Evolutionary conservation across 495 filamentous ascomycete genomes (phyloP), one percentile per base, ranked within the genome.

Genomic region (Cudoniella acicularis): DNA sequence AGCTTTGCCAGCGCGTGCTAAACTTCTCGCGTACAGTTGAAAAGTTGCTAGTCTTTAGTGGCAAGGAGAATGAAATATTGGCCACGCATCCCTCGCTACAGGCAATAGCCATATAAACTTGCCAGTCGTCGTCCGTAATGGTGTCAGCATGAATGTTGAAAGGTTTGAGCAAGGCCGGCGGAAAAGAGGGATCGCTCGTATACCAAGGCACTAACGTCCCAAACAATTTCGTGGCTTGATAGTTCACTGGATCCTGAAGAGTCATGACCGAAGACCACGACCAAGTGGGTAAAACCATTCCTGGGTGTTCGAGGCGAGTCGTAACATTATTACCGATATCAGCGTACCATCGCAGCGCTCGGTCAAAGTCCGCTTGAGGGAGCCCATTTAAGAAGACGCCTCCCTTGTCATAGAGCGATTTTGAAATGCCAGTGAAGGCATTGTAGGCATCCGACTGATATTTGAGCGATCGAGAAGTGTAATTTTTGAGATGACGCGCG

Each of bases 21-120:
- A 46, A 46, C 4, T 17, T 46, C 43, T 46, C 43, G 13, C 43
- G 43, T 46, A 46, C 8, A n/a, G 6, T 46, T 8, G 43, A 16
- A 46, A 46, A 46, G 43, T 21, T 46, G 43, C 43, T 17, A 21
- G 43, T 46, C 18, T 46, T 8, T 4, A 46, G 43, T 17, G 6
- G 18, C 43, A 46, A 3, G 17, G 43, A 4, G n/a, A 46, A 46
- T 4, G 6, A 46, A 9, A 17, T 4, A 8, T 46, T 46, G 8
- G 43, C 43, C 18, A 46, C 18, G 43, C 43, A 46, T 46, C 43
- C 43, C 18, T 46, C 43, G 43, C 43, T 46, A 46, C 43, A 46
- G 43, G 43, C 43, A 46, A 46, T 46, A n/a, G 43, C 43, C 43
- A 46, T 46, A 21, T 46, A 46, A 46, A 46, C n/a, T 21, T 21